A percentile compares a stretch with the other conserved stretches of the same genome.
phyloP scores from a whole-genome alignment of 1,284 basidiomycete species.

The Rhodotorula sp. region DNA sequence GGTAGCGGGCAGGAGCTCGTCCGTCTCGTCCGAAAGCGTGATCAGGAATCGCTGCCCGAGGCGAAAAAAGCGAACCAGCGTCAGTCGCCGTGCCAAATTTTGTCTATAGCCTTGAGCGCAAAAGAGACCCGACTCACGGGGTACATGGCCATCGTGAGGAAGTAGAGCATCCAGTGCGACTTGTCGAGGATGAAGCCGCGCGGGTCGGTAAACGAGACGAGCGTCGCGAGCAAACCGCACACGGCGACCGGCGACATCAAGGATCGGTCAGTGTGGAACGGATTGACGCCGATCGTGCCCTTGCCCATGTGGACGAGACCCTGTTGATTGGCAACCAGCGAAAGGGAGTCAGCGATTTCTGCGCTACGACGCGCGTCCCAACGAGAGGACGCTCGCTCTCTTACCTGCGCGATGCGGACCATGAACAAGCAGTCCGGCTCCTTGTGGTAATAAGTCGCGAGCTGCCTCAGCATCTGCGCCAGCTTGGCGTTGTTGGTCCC shows the following conservation, averaged over 20 bases:
- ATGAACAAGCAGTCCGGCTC: constrained; percentile 96
- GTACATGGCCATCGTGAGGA: constrained; percentile 92
- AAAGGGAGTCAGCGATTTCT: too few species aligned
- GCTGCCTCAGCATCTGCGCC: constrained; percentile 93
- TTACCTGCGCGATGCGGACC: constrained; percentile 82
- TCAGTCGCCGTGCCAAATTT: neutral
- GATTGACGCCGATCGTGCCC: constrained; percentile 95
- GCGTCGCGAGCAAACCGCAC: constrained; percentile 82
- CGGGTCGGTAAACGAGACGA: constrained; percentile 90
- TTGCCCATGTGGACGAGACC: constrained; percentile 99
- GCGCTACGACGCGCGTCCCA: too few species aligned
- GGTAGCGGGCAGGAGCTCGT: constrained; percentile 74
- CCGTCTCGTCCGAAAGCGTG: constrained; percentile 85
- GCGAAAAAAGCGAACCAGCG: neutral
- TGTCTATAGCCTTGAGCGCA: too few species aligned
- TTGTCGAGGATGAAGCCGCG: constrained; percentile 91
- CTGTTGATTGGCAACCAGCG: constrained; percentile 29
- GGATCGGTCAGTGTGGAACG: constrained; percentile 90
- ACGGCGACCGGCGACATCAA: constrained; percentile 87
- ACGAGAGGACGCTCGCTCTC: neutral
- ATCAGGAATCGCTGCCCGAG: constrained; percentile 76
- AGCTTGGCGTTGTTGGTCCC: constrained; percentile 97
- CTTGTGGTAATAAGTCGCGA: constrained; percentile 96
- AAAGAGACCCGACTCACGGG: constrained; percentile 52
- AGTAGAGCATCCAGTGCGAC: constrained; percentile 98